These are phyloP conservation scores for Zea luxurians DNA, from an alignment of 176 grass and related monocot genomes.

Conservation along the genomic window DNA sequence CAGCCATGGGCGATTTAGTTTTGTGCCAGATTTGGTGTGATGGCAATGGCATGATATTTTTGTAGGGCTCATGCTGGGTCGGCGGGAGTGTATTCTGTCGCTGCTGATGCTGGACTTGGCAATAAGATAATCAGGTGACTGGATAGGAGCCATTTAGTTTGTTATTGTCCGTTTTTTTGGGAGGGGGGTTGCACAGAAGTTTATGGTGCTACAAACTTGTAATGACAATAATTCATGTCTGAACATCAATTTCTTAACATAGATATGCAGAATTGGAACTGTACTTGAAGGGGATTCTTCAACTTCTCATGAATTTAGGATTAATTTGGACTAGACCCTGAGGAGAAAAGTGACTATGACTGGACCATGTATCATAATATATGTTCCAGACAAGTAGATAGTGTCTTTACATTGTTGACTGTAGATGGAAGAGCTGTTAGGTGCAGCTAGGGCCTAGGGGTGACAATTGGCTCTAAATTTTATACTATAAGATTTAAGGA, in stretches of 20 bases:
- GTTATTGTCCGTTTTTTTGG: background rate
- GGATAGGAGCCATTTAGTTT: background rate
- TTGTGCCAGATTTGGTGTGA: background rate
- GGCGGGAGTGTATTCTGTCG: conserved; percentile 71
- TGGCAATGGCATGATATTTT: conserved; percentile 12
- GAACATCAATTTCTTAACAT: background rate
- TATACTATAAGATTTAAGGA: too few species aligned
- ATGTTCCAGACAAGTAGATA: background rate
- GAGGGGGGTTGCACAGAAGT: background rate
- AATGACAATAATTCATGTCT: background rate
- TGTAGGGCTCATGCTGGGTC: conserved; percentile 80
- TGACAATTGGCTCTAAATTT: too few species aligned
- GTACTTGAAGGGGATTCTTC: background rate
- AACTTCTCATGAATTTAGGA: background rate
- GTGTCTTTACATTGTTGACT: background rate
- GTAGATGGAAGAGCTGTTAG: background rate
- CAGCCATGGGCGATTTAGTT: background rate
- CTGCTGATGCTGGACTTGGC: conserved; percentile 37
- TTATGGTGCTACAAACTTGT: background rate
- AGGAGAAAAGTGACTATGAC: background rate
- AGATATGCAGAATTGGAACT: background rate
- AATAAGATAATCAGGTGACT: conserved; percentile 72
- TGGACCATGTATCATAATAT: background rate
- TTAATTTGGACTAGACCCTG: background rate
- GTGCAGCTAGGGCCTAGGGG: background rate